Base-by-base conservation (phyloP, 225 moss, liverwort and hornwort genomes). In the Polytrichum commune region DNA sequence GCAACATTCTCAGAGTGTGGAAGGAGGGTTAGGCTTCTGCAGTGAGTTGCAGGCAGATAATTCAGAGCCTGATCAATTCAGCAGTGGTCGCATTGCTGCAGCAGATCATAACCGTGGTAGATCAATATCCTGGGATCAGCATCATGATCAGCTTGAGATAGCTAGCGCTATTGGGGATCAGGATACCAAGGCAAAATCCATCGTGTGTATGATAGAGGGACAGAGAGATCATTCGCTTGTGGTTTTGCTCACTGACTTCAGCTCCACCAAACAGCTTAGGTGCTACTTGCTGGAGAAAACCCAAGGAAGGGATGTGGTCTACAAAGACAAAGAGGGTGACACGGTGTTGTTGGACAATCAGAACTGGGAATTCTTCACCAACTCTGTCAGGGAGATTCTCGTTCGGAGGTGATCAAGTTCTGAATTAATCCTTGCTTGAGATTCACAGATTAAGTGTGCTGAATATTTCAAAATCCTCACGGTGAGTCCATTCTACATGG, bases 241-340 rank as follows among this genome's bases (percentile, higher is more conserved):
- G 67, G 83, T 83, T n/a, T 70, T 66, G 55, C 80, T 83, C 23
- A 71, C 81, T 67, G 76, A 83, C 58, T 88, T 90, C 66, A 75
- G 72, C 62, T 89, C 89, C 22, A 76, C 89, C 7, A 62, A 78
- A 62, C 85, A 75, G 38, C 80, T 79, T 8, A 81, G 61, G 74
- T 69, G 76, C 64, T 78, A 73, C 60, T 71, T 81, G 58, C 75
- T 84, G 23, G 82, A 88, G 74, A 78, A 55, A 32, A 75, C 80
- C 16, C 65, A 75, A 68, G 90, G 90, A 74, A 70, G 79, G 18
- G 88, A 82, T 60, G 70, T 87, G 68, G 62, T 80, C 57, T 87
- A 84, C 73, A 80, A 80, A 82, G 81, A 79, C 60, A 71, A 78
- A 73, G 79, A 79, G 55, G 84, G 89, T 54, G 82, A 80, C 67